These are phyloP conservation scores for Gossypium lobatum DNA, from an alignment of 441 rosid species.

Conservation along the genomic window DNA sequence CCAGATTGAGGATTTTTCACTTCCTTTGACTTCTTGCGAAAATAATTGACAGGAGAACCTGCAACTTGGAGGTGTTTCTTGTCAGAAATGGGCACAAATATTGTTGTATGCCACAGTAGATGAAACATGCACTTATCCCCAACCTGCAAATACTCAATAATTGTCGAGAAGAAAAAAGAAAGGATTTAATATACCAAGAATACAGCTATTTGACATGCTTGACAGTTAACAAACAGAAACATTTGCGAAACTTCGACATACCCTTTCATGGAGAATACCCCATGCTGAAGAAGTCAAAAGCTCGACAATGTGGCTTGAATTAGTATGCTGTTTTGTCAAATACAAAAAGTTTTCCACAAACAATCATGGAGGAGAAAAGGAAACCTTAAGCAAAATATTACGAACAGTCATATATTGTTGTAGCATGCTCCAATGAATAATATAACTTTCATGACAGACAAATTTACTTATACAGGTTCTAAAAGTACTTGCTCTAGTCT, in stretches of 20 bases:
- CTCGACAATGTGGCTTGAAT: slow-evolving; percentile 45
- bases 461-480: not conserved
- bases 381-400: not conserved
- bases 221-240: not conserved
- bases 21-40: slow-evolving; percentile 24
- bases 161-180: not conserved
- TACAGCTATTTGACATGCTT: not conserved
- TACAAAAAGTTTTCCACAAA: not conserved
- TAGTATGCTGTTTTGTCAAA: slow-evolving; percentile 33
- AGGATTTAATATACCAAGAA: not conserved
- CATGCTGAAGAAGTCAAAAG: slow-evolving; percentile 57
- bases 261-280: slow-evolving; percentile 69
- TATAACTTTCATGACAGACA: not conserved
- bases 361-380: not conserved
- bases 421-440: slow-evolving; percentile 3
- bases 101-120: slow-evolving; percentile 54
- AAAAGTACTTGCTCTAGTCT: not conserved
- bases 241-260: slow-evolving; percentile 20
- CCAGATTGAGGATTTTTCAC: slow-evolving; percentile 8
- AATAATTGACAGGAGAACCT: slow-evolving; percentile 49
- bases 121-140: slow-evolving; percentile 66
- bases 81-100: slow-evolving; percentile 50
- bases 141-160: slow-evolving; percentile 45
- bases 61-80: slow-evolving; percentile 65
- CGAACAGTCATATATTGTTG: not conserved